A percentile compares a stretch with the other conserved stretches of the same genome.
phyloP scores from a whole-genome alignment of 2,329 filamentous ascomycete species.

The Xylogone sp. region DNA sequence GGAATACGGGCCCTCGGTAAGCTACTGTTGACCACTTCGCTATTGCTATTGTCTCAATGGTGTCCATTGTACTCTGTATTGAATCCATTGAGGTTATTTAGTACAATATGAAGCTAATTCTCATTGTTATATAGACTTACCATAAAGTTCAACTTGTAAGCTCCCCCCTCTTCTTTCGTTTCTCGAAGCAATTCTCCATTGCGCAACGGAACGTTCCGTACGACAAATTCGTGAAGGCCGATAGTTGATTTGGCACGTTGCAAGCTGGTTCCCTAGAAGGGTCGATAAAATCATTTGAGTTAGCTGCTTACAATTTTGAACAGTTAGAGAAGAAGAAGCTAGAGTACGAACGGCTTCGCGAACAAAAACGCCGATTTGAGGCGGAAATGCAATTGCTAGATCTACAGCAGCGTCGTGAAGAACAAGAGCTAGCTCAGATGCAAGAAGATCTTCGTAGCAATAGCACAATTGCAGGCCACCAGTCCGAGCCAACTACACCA shows the following conservation, averaged over 20 bases:
- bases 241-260: neutral
- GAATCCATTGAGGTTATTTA: constrained; percentile 3
- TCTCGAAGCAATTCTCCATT: neutral
- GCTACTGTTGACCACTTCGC: constrained; percentile 9
- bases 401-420: constrained; percentile 76
- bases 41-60: constrained; percentile 13
- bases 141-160: constrained; percentile 77
- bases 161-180: constrained; percentile 10
- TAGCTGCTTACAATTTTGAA: constrained; percentile 32
- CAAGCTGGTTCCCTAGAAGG: too few relatives aligned
- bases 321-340: constrained; percentile 92
- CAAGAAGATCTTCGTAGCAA: constrained; percentile 66
- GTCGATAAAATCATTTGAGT: neutral
- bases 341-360: constrained; percentile 86
- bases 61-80: neutral
- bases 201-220: neutral
- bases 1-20: constrained; percentile 30
- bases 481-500: constrained; percentile 93
- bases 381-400: constrained; percentile 89
- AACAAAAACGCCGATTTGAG: constrained; percentile 86
- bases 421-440: constrained; percentile 80
- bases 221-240: neutral
- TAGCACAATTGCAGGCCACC: constrained; percentile 56
- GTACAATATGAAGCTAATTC: constrained; percentile 17
- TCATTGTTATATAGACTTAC: constrained; percentile 45